phyloP scores from a whole-genome alignment of 345 rosid species.

The Carallia pectinifolia region DNA sequence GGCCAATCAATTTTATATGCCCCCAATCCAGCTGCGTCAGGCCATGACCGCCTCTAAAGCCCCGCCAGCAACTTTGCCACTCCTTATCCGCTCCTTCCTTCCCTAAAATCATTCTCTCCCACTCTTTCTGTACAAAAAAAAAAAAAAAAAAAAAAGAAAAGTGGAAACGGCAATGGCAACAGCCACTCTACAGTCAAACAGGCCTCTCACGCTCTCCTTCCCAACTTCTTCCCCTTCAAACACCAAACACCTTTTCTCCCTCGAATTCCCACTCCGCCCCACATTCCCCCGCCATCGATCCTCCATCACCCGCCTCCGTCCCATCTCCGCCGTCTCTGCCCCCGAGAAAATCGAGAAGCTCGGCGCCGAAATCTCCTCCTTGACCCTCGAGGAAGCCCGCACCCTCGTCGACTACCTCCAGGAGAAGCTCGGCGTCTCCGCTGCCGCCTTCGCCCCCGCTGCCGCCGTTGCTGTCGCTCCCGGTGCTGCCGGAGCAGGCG shows the following conservation, averaged over 20 bases:
- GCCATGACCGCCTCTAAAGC: too few relatives aligned
- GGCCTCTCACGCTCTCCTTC: constrained; percentile 22
- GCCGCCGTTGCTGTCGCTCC: constrained; percentile 43
- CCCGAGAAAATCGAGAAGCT: constrained; percentile 70
- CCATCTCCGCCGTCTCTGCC: constrained; percentile 55
- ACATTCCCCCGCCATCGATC: constrained; percentile 25
- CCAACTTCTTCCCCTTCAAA: constrained; percentile 11
- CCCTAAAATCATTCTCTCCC: neutral
- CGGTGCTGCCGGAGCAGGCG: constrained; percentile 30
- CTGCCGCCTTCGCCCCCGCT: constrained; percentile 62
- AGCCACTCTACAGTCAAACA: constrained; percentile 14
- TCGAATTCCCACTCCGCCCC: constrained; percentile 40
- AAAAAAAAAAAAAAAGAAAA: neutral
- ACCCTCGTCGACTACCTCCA: constrained; percentile 71
- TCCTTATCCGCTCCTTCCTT: neutral
- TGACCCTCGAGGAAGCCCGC: constrained; percentile 76
- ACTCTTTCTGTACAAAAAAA: neutral
- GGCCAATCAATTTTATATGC: constrained; percentile 7
- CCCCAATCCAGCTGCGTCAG: neutral
- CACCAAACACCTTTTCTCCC: constrained; percentile 30
- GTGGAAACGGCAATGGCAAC: constrained; percentile 11
- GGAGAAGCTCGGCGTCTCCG: constrained; percentile 80
- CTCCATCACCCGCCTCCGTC: constrained; percentile 49
- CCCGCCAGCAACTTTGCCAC: too few relatives aligned
- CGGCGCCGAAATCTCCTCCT: constrained; percentile 54